Evolutionary conservation across 2,329 filamentous ascomycete species (phyloP), one percentile per base, ranked within the genome.

Genomic region (Calonectria leucothoes): DNA sequence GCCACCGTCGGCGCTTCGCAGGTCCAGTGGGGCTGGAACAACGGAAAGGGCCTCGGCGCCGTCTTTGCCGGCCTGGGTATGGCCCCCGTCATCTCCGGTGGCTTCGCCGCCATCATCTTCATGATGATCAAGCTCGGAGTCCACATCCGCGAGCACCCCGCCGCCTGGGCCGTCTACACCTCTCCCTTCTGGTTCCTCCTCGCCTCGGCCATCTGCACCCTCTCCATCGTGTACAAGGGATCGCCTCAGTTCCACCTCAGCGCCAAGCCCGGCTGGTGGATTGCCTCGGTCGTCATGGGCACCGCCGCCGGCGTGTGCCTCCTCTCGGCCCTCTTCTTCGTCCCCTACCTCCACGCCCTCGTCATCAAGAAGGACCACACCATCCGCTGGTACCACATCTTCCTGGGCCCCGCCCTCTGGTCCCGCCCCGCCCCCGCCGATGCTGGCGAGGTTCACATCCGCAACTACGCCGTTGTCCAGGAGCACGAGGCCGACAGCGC

Each of bases 171-270:
- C 27, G 90, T 95, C 70, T 95, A 88, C 85, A 93, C 89, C 65
- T 92, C 93, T 1, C 94, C 94, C 12, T 91, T 94, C 85, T 95
- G 93, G 86, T 95, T 95, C 88, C 90, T 95, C 71, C 90, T 95
- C 71, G 93, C 94, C 69, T 93, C 88, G 66, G 94, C 93, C 71
- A 85, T 95, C 79, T 94, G 93, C 85, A 94, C 93, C 0, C 88
- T 96, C 6, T 94, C 93, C 51, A 92, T 95, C 78, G 93, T 95
- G 78, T 95, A 94, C 89, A 95, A 95, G 88, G 94, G 94, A 33
- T 94, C 93, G 8, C 93, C 94, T 33, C 75, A 76, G 35, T 73
- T 81, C 1, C 74, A 77, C 20, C 78, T 81, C 11, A 20, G 66
- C 27, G 48, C 68, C 27, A 93, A 93, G 87, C 92, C 93, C 2